Conservation (phyloP, 176 grass and related monocot species). For the Carex kokanica region DNA sequence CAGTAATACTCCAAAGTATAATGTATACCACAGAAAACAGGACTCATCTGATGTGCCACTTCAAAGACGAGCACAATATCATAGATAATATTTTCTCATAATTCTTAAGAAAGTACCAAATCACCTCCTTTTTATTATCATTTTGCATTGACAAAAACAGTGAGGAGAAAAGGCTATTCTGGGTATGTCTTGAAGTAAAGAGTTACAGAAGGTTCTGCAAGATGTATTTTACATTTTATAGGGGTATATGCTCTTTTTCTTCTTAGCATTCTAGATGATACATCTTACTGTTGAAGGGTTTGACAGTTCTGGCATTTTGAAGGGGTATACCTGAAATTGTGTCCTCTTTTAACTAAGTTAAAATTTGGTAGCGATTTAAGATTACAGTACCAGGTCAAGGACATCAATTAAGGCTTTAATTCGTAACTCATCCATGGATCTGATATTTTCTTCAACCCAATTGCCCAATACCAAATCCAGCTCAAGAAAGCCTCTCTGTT, state of each 20-base stretch:
- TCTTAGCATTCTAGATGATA: not conserved
- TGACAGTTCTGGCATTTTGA: not conserved
- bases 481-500: constrained; percentile 87
- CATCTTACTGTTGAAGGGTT: not conserved
- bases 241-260: not conserved
- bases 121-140: not conserved
- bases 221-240: not conserved
- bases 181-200: not conserved
- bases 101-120: not conserved
- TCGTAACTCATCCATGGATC: constrained; percentile 60
- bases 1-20: not conserved
- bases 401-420: constrained; percentile 72
- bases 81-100: not conserved
- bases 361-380: not conserved
- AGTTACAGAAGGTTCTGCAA: not conserved
- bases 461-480: constrained; percentile 78
- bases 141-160: not conserved
- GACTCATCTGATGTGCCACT: not conserved
- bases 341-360: not conserved
- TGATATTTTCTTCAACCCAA: constrained; percentile 87
- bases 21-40: not conserved
- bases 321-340: not conserved
- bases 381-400: constrained; percentile 68
- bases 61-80: not conserved
- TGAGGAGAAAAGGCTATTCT: not conserved